A percentile compares a stretch with the other conserved stretches of the same genome.
Conservation (phyloP, 768 basidiomycete genomes). For the Termitomyces sp. region DNA sequence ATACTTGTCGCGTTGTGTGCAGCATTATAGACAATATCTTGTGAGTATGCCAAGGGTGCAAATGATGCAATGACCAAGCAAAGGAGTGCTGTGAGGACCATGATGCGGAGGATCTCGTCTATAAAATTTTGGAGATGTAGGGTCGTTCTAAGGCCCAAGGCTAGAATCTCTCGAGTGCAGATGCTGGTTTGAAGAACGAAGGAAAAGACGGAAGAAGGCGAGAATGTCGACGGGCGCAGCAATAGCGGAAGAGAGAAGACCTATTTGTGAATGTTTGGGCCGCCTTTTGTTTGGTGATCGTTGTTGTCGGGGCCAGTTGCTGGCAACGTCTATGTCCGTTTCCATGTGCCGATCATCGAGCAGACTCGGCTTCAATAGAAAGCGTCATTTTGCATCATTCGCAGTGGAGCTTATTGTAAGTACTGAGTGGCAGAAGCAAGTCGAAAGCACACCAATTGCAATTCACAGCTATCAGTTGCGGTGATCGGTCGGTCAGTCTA, state of each 20-base stretch:
- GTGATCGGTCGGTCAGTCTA: neutral
- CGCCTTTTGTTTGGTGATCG: constrained; percentile 7
- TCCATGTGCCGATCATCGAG: neutral
- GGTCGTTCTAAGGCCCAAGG: neutral
- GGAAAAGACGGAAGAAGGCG: constrained; percentile 7
- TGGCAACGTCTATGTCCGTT: neutral
- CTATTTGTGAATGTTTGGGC: constrained; percentile 16
- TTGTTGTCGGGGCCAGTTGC: neutral
- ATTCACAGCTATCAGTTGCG: neutral
- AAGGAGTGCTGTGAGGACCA: constrained; percentile 36
- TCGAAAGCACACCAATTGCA: neutral
- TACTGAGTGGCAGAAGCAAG: neutral
- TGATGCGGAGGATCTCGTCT: constrained; percentile 20
- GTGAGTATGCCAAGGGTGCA: constrained; percentile 27
- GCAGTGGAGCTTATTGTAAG: neutral
- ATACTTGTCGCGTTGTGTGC: constrained; percentile 66
- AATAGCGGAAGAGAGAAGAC: constrained; percentile 5
- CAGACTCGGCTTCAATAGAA: too few species aligned
- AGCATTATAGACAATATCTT: constrained; percentile 35
- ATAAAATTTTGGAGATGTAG: neutral
- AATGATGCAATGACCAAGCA: constrained; percentile 34
- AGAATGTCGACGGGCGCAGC: constrained; percentile 14
- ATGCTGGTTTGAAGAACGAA: constrained; percentile 10
- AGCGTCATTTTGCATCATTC: neutral
- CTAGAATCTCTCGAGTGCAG: constrained; percentile 4